Base-by-base conservation (phyloP, 805 yeast genomes). In the Kluyveromyces siamensis region DNA sequence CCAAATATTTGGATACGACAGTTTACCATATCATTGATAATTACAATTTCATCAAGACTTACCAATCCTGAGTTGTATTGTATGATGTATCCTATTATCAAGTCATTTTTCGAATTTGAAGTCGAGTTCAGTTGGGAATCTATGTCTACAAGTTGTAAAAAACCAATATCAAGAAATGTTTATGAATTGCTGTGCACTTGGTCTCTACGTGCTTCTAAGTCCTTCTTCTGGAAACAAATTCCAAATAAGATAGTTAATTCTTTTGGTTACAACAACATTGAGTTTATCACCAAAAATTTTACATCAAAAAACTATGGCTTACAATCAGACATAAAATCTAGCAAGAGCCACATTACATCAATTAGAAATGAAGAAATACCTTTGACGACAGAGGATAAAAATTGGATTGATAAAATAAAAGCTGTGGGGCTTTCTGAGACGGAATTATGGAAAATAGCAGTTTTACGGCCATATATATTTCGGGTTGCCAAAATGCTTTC, bases 1-100 rank as follows among this genome's bases (percentile, higher is more conserved):
- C 98, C 98, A 0, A 90, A 88, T 63, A 84, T 79, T 47, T 83
- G 95, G 81, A 83, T 91, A 10, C 67, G 96, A 37, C 87, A 86
- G 53, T 75, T 84, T 1, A 77, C 84, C 0, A 58, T 88, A 40
- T 67, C 73, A 2, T 70, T 89, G 45, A 70, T 89, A 1, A 69
- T 84, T 2, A 74, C 84, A 0, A 75, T 87, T 1, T 79, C 86
- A 1, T 71, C 73, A 2, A 80, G 79, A 55, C 63, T 89, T 25
- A 72, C 84, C 11, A 72, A 80, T 19, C 93, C 97, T 0, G 97
- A 93, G 55, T 68, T 79, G 10, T 87, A 84, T 56, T 91, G 98
- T 58, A 74, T 88, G 62, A 67, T 90, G 6, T 84, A 87, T 51
- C 98, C 97, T 0, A 72, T 87, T 36, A 75, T 93, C 10, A 74